A percentile compares a stretch with the other conserved stretches of the same genome.
phyloP scores from a whole-genome alignment of 1,284 basidiomycete genomes.

The Fomitopsis pinicola region DNA sequence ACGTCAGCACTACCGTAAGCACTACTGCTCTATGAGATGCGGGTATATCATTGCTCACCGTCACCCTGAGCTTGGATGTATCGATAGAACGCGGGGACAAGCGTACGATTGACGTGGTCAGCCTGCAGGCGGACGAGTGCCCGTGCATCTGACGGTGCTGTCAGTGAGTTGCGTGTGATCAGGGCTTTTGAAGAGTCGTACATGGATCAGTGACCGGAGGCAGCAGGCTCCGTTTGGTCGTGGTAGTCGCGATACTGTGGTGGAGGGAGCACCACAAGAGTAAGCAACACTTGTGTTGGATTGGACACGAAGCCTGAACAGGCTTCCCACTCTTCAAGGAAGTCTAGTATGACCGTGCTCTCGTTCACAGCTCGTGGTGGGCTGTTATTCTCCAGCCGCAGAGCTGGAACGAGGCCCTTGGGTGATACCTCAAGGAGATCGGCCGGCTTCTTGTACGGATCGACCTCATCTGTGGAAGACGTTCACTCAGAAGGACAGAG shows the following conservation, averaged over 20 bases:
- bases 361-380: slow-evolving; percentile 62
- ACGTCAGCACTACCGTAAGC: slow-evolving; percentile 3
- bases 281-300: slow-evolving; percentile 7
- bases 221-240: slow-evolving; percentile 46
- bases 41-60: slow-evolving; percentile 12
- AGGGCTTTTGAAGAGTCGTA: slow-evolving; percentile 25
- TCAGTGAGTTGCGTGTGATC: background rate
- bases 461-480: slow-evolving; percentile 57
- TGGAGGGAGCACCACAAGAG: background rate
- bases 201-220: slow-evolving; percentile 60
- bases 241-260: slow-evolving; percentile 41
- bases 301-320: no score
- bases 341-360: slow-evolving; percentile 71
- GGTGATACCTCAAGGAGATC: slow-evolving; percentile 77
- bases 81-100: slow-evolving; percentile 77
- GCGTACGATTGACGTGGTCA: slow-evolving; percentile 59
- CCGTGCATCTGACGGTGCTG: slow-evolving; percentile 46
- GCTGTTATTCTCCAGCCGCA: slow-evolving; percentile 43
- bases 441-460: slow-evolving; percentile 77
- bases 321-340: slow-evolving; percentile 58
- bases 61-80: slow-evolving; percentile 72
- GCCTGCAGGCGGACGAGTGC: slow-evolving; percentile 65
- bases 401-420: slow-evolving; percentile 73
- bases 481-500: background rate
- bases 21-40: background rate